Evolutionary conservation across 2,329 filamentous ascomycete species (phyloP), one percentile per base, ranked within the genome.

Genomic region (Epichloe gansuensis): DNA sequence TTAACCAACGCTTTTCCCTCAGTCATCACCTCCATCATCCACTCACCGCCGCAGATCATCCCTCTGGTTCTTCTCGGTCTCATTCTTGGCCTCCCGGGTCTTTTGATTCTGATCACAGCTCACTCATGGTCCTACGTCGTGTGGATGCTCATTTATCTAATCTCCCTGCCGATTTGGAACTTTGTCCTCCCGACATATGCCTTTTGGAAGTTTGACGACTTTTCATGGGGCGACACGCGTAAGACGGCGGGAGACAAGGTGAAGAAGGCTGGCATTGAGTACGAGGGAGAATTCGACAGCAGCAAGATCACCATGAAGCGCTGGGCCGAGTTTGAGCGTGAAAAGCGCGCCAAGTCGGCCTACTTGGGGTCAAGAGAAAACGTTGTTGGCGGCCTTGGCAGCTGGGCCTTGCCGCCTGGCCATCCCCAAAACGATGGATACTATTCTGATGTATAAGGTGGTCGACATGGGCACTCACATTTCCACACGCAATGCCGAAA

Each of bases 201-300:
- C 3, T 98, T 91, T 75, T 98, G 93, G 93, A 97, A 98, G 72
- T 98, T 98, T 66, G 93, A 98, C 67, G 93, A 98, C 73, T 98
- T 98, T 75, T 95, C 87, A 53, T 98, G 93, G 93, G 93, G 93
- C 63, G 94, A 98, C 57, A 98, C 93, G 51, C 82, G 93, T 56
- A 95, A 97, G 80, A 95, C 91, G 41, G 87, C 84, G 0, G 90
- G 90, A 31, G 91, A 95, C 64, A 88, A 86, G 72, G 84, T 81
- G 13, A 90, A 91, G 74, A 93, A 91, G 71, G 87, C 79, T 2
- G 87, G 88, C 35, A 82, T 89, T 56, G 90, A 91, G 63, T 85
- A 85, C 57, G 89, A 96, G 69, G 93, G 93, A 57, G 93, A 97
- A 69, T 98, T 98, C 63, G 94, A 98, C 69, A 94, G 87, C 68